Evolutionary conservation across 192 early-diverging fungal species (phyloP), one percentile per base, ranked within the genome.

Genomic region (Haplosporangium gracile): DNA sequence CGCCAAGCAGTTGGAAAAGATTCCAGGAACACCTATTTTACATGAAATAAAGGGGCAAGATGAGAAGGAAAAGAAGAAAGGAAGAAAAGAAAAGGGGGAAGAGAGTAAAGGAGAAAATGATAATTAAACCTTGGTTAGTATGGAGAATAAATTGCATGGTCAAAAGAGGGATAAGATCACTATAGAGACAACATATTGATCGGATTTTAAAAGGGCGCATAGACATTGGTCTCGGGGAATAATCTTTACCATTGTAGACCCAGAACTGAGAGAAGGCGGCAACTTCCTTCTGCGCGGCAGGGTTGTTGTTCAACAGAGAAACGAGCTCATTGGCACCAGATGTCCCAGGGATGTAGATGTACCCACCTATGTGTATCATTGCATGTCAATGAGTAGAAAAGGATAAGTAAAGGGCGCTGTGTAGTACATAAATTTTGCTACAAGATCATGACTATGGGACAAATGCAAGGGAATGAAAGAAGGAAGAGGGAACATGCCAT

Each of bases 201-300:
- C 49, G 49, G 49, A 18, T 20, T 51, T 51, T 51, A 51, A 51
- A 16, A 51, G 20, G 49, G 49, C 49, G 20, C 20, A 51, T 51
- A 0, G 20, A 13, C 11, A 10, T 45, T 45, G 43, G 11, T 45
- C 43, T 45, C 43, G 43, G 43, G 43, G 43, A 45, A 45, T 45
- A 45, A 45, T 45, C 42, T 43, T 10, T 78, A 83, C 81, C 82
- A 63, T 84, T 84, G 43, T 79, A 84, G 43, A 84, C 77, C 82
- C 81, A 82, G 60, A 77, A 82, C 38, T 77, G 81, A 22, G 81
- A 77, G 38, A 36, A 82, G 10, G 55, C 81, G 16, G 81, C 55
- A 32, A 82, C 81, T 42, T 82, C 81, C 20, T 11, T 26, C 63
- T 82, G 81, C 3, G 81, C 81, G 8, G 70, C 40, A 34, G 81